phyloP scores from a whole-genome alignment of 208 protist genomes.

The Wallacemonas sp. region DNA sequence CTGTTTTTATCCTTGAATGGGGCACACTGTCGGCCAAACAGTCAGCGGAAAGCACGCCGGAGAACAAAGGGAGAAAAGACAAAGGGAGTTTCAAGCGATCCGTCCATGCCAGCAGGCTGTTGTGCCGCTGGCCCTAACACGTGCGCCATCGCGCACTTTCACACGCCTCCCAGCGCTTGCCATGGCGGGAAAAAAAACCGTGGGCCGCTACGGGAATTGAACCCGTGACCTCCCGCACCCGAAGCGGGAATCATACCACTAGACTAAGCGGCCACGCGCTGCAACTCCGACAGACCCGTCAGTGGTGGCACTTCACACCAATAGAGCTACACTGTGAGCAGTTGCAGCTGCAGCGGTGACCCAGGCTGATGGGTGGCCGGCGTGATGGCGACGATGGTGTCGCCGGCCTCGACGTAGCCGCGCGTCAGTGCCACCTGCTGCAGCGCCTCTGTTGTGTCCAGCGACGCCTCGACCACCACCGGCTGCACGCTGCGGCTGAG shows the following conservation, averaged over 20 bases:
- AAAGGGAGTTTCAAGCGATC: no score
- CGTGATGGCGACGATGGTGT: constrained; percentile 9
- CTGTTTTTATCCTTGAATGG: no score
- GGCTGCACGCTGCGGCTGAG: constrained; percentile 14
- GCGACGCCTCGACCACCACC: background rate
- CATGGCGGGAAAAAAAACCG: no score
- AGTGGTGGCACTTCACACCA: no score
- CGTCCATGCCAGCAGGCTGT: no score
- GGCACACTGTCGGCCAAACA: no score
- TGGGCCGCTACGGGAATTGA: constrained; percentile 90
- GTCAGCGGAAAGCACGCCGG: no score
- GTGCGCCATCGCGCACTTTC: no score
- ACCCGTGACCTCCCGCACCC: constrained; percentile 93
- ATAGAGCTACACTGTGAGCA: constrained; percentile 4
- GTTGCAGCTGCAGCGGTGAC: background rate
- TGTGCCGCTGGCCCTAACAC: no score
- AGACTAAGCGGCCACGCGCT: constrained; percentile 89
- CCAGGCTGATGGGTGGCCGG: background rate
- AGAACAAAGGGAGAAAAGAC: no score
- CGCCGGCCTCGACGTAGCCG: constrained; percentile 3
- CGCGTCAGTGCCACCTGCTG: background rate
- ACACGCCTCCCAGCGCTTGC: no score
- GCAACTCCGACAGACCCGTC: no score
- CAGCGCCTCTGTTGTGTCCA: background rate
- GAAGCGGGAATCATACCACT: constrained; percentile 95